phyloP scores from a whole-genome alignment of 306 rosid genomes.

The Acacia acuminata region DNA sequence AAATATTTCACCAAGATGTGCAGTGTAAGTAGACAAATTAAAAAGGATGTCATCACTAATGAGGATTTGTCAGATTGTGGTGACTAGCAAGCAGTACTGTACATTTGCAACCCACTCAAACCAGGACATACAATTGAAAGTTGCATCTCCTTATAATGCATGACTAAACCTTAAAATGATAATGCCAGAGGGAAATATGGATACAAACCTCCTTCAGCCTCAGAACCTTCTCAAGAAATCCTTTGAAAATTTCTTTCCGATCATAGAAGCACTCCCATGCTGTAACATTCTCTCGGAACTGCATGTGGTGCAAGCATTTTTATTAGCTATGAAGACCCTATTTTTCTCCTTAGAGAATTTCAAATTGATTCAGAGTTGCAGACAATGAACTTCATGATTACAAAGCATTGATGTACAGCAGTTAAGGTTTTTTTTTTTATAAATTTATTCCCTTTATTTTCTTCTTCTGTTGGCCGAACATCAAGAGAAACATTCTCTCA shows the following conservation, averaged over 20 bases:
- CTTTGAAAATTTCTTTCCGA: conserved; percentile 72
- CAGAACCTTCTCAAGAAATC: conserved; percentile 88
- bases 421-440: background rate
- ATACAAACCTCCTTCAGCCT: conserved; percentile 76
- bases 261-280: conserved; percentile 96
- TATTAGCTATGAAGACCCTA: background rate
- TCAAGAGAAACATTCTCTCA: background rate
- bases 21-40: background rate
- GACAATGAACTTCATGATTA: background rate
- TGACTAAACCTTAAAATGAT: background rate
- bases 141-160: background rate
- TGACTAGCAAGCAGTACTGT: background rate
- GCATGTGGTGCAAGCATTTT: conserved; percentile 28
- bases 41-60: background rate
- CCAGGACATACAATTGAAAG: background rate
- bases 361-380: background rate
- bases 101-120: background rate
- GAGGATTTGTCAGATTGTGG: background rate
- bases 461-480: background rate
- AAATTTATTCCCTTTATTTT: background rate
- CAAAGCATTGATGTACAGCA: background rate
- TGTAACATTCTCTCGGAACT: conserved; percentile 94
- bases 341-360: background rate
- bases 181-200: conserved; percentile 5
- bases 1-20: background rate